Conservation (phyloP, 2,329 filamentous ascomycete species). For the Macrophomina phaseolina region DNA sequence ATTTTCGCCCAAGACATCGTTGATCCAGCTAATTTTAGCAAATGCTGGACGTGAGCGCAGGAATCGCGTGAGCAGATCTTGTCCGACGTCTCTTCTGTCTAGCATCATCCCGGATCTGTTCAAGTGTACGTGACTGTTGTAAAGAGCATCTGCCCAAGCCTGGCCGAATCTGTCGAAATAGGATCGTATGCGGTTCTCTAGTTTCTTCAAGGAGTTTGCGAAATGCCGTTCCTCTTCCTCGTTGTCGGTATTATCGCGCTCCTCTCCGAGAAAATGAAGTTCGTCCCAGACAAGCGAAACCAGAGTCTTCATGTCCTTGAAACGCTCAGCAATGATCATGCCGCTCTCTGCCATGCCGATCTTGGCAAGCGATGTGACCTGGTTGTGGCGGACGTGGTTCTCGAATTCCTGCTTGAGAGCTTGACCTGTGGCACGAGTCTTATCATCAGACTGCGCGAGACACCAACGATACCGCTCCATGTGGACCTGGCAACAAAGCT, state of each 20-base stretch:
- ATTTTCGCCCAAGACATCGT: conserved; percentile 79
- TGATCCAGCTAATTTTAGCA: conserved; percentile 90
- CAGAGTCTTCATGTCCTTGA: conserved; percentile 67
- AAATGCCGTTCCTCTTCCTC: conserved; percentile 40
- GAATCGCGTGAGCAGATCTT: conserved; percentile 76
- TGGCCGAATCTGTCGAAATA: conserved; percentile 70
- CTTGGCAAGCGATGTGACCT: conserved; percentile 48
- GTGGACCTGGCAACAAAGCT: conserved; percentile 63
- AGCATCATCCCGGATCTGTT: conserved; percentile 58
- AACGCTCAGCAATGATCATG: conserved; percentile 66
- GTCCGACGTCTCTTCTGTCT: conserved; percentile 70
- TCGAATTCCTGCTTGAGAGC: conserved; percentile 52
- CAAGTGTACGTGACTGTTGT: conserved; percentile 74
- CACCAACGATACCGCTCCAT: conserved; percentile 66
- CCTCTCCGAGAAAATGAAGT: conserved; percentile 46
- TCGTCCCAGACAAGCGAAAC: conserved; percentile 59
- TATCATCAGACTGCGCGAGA: conserved; percentile 57
- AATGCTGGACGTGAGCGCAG: conserved; percentile 74
- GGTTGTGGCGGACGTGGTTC: conserved; percentile 46
- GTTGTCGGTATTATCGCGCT: conserved; percentile 39
- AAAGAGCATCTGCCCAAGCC: conserved; percentile 76
- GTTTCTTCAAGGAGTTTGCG: conserved; percentile 36
- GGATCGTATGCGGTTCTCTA: conserved; percentile 52
- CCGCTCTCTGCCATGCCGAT: conserved; percentile 64
- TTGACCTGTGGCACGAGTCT: conserved; percentile 55